These are phyloP conservation scores for Parmelia sp. DNA, from an alignment of 495 filamentous ascomycete species.

Conservation along the genomic window DNA sequence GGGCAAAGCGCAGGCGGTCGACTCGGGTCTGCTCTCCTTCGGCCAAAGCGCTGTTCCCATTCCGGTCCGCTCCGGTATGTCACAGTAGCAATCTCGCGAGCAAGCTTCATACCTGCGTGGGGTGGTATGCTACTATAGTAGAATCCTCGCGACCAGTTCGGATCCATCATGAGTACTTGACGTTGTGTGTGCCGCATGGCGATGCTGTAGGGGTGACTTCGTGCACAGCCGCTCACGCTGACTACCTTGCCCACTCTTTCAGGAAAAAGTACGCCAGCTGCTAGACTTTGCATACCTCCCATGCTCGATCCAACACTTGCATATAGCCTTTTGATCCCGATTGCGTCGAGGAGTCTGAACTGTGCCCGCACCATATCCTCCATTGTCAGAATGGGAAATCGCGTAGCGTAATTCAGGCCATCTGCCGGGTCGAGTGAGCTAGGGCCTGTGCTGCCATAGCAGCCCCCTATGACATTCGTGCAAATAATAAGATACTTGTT, in stretches of 20 bases:
- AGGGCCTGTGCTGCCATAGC: slow-evolving; percentile 92
- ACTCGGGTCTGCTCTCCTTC: slow-evolving; percentile 76
- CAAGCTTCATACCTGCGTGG: slow-evolving; percentile 95
- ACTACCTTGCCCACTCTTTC: slow-evolving; percentile 74
- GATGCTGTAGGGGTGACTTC: slow-evolving; percentile 96
- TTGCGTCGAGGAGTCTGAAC: slow-evolving; percentile 75
- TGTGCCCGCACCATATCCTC: slow-evolving; percentile 97
- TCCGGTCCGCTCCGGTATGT: slow-evolving; percentile 96
- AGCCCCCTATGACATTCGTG: slow-evolving; percentile 94
- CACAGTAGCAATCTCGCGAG: slow-evolving; percentile 93
- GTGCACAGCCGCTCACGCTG: slow-evolving; percentile 87
- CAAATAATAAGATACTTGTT: slow-evolving; percentile 89
- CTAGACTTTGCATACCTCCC: slow-evolving; percentile 97
- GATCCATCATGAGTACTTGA: slow-evolving; percentile 97
- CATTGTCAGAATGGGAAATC: slow-evolving; percentile 94
- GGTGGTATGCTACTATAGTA: slow-evolving; percentile 89
- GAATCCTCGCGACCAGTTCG: slow-evolving; percentile 94
- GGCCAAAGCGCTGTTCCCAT: slow-evolving; percentile 93
- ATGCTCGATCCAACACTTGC: slow-evolving; percentile 95
- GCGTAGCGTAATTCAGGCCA: slow-evolving; percentile 81
- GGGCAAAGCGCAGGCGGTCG: slow-evolving; percentile 88
- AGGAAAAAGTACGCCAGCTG: slow-evolving; percentile 81
- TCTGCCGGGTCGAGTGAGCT: slow-evolving; percentile 83
- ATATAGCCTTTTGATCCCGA: slow-evolving; percentile 75
- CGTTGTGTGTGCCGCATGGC: slow-evolving; percentile 98